Evolutionary conservation across 2,329 filamentous ascomycete species (phyloP).

Genomic region (Colletotrichum australisinense): DNA sequence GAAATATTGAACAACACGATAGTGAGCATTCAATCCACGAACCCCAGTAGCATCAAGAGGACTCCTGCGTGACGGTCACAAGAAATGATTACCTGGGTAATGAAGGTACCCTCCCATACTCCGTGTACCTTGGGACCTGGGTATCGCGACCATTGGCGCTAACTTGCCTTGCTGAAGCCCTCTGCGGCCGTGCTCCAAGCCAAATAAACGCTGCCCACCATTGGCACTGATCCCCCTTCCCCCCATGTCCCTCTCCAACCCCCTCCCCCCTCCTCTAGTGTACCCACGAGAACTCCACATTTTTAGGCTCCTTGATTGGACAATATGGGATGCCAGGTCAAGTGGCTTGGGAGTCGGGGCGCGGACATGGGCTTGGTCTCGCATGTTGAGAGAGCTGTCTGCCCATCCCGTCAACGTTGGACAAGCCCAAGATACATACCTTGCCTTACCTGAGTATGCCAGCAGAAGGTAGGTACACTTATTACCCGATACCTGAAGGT

Average conservation of each 20-base stretch:
- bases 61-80: too few relatives aligned
- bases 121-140: too few relatives aligned
- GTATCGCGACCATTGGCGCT: background rate
- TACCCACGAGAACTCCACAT: background rate
- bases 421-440: background rate
- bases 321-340: background rate
- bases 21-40: background rate
- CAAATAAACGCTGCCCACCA: background rate
- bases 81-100: too few relatives aligned
- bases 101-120: too few relatives aligned
- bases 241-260: background rate
- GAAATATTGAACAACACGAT: background rate
- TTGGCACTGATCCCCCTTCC: background rate
- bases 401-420: background rate
- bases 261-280: background rate
- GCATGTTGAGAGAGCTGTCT: background rate
- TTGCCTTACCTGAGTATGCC: too few relatives aligned
- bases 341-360: background rate
- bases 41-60: too few relatives aligned
- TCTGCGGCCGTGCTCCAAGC: conserved; percentile 9
- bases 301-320: background rate
- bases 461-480: too few relatives aligned
- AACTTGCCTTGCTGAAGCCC: background rate
- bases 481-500: too few relatives aligned
- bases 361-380: conserved; percentile 6